Conservation (phyloP, 331 rosid species). For the Malus hybrid region DNA sequence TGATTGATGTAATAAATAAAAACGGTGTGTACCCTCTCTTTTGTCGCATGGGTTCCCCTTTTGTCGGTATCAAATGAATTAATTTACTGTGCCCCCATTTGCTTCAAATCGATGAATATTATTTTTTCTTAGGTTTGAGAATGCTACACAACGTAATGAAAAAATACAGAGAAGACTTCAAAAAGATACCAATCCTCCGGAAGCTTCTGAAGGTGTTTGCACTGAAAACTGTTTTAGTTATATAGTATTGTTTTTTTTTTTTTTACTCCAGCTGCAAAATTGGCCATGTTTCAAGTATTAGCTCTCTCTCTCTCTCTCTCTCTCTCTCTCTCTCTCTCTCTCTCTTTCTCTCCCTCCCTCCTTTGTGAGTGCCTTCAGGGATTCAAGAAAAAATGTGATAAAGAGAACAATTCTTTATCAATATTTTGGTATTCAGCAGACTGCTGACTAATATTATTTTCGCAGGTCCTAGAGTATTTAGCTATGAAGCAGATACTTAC, state of each 20-base stretch:
- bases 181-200: conserved; percentile 92
- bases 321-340: background rate
- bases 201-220: conserved; percentile 88
- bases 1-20: conserved; percentile 78
- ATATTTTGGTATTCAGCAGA: background rate
- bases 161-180: conserved; percentile 81
- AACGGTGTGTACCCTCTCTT: conserved; percentile 52
- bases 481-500: conserved; percentile 72
- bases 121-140: conserved; percentile 62
- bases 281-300: too few relatives aligned
- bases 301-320: background rate
- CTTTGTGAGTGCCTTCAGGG: background rate
- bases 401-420: background rate
- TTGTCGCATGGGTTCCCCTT: background rate
- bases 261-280: too few relatives aligned
- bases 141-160: conserved; percentile 95
- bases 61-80: background rate
- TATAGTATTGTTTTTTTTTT: too few relatives aligned
- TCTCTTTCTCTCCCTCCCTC: background rate
- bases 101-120: conserved; percentile 18
- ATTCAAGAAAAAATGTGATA: conserved; percentile 3
- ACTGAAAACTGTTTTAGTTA: background rate
- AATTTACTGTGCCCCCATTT: background rate
- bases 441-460: conserved; percentile 12
- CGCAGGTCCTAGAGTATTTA: conserved; percentile 84